Base-by-base conservation (phyloP, 305 asterid genomes). In the Fraxinus paxiana region DNA sequence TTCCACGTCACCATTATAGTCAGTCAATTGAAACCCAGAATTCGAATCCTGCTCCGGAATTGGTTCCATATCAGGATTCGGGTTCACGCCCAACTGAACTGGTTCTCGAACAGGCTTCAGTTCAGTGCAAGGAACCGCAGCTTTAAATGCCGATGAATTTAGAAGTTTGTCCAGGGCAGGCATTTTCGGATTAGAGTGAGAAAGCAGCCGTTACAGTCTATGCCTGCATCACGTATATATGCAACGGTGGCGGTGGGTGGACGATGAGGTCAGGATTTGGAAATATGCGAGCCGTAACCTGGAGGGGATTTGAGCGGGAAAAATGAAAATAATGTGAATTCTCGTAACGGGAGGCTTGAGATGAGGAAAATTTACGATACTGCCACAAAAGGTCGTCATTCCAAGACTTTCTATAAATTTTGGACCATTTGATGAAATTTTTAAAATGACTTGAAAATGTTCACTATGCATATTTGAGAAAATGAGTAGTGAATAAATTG, bases 91-190 rank as follows among this genome's bases (percentile, higher is more conserved):
- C 48, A 43, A 15, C 59, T 61, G 80, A 41, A 82, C 41, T 54
- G 38, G 84, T 5, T 35, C 30, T n/a, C 77, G 17, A 78, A 78
- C 28, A 67, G 83, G 83, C 82, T 86, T 89, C 76, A 83, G 80
- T 13, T 87, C 83, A n/a, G 83, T 31, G 76, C 31, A 73, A 0
- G 79, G 76, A 59, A 71, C 33, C 20, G 75, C 69, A 10, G 65
- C 84, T 1, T 81, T 79, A 4, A 83, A 15, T 70, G 85, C 48
- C 24, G 89, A 79, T 3, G 88, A 76, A 63, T 37, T 83, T 51
- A 79, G 59, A 84, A 77, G 85, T 81, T 88, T 88, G 74, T 77
- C 85, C 0, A 86, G 87, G 84, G 83, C 84, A 71, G 93, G 90
- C 93, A 90, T 90, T 20, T 72, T 76, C 30, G 10, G 17, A 61